Evolutionary conservation across 2,329 filamentous ascomycete genomes (phyloP), one percentile per base, ranked within the genome.

Genomic region (Cercospora janseana): DNA sequence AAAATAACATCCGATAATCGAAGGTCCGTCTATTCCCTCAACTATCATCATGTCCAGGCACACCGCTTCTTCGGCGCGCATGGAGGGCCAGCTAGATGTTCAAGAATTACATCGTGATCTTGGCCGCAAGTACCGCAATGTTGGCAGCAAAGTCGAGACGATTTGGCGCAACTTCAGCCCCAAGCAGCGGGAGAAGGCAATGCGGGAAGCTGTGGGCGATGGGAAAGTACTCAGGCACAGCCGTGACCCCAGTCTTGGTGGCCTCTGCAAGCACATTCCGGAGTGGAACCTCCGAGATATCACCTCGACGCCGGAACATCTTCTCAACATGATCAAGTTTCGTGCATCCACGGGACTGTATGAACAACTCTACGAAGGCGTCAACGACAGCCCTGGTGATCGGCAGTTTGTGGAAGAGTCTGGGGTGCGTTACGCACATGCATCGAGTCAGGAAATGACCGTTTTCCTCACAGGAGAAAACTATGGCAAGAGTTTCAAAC

Each of bases 231-330:
- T 53, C 15, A 46, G n/a, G 20, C n/a, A 51, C 21, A 46, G 46
- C 15, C 42, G 43, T 28, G 55, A 57, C 10, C 49, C 38, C 16
- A 43, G 45, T 16, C 15, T 53, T 8, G 42, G 7, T 23, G 50
- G 21, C 9, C 21, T 49, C 28, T 40, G 26, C 13, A 18, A n/a
- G 10, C 45, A 31, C 16, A 23, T 57, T 16, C 47, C 55, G 3
- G 55, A 57, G 6, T 55, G 42, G 46, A 57, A 53, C 31, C 29
- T 57, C 1, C 10, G 35, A 29, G 52, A 57, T 27, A 55, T 57
- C n/a, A 53, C 49, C 4, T 51, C 52, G 3, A 46, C 28, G 13
- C 52, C 50, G 8, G 52, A 53, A 0, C 43, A 48, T 29, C 55
- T 57, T 26, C 40, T 57, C 15, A 48, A 51, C 32, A 35, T 40